phyloP scores from a whole-genome alignment of 148 eudicot species.

The Rhododendron vialii region DNA sequence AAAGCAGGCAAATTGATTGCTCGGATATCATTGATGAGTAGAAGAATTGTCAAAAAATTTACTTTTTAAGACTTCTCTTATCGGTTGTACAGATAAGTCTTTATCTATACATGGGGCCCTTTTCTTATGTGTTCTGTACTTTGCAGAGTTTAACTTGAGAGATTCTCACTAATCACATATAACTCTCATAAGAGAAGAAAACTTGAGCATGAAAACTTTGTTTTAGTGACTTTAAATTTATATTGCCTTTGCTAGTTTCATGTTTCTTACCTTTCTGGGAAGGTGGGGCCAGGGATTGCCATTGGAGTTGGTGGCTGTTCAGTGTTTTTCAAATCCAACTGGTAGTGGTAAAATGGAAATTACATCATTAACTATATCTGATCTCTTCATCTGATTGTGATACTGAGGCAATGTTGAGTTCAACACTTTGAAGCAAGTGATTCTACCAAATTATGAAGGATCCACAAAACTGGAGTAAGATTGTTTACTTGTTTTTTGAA shows the following conservation, averaged over 20 bases:
- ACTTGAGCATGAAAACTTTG: not conserved
- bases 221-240: not conserved
- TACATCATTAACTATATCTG: not conserved
- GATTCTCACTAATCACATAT: not conserved
- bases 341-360: not conserved
- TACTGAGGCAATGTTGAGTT: not conserved
- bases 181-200: not conserved
- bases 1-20: not conserved
- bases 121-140: not conserved
- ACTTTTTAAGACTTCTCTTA: not conserved
- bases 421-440: no score
- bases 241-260: not conserved
- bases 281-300: not conserved
- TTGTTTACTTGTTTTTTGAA: no score
- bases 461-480: no score
- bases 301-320: not conserved
- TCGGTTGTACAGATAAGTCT: conserved; percentile 4
- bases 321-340: not conserved
- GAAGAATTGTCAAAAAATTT: not conserved
- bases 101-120: not conserved
- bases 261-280: not conserved
- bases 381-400: not conserved
- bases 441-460: no score
- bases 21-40: not conserved
- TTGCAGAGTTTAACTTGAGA: not conserved